Evolutionary conservation across 2,329 filamentous ascomycete species (phyloP).

Genomic region (Penicillium sp.): DNA sequence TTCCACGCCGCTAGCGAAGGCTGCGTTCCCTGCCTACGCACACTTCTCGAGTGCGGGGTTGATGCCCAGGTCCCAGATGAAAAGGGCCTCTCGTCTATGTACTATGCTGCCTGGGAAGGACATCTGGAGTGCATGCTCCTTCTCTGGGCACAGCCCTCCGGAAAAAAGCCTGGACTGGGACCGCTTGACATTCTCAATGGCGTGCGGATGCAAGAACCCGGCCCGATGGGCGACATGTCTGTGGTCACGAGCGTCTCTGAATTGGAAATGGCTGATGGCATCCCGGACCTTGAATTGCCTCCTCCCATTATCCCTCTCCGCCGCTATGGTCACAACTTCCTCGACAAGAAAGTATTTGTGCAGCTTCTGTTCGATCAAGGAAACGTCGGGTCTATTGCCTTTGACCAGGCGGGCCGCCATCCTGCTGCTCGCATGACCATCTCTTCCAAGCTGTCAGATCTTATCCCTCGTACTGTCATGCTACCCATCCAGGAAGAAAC

Average conservation of each 20-base stretch:
- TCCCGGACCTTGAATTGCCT: slow-evolving; percentile 85
- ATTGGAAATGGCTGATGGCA: slow-evolving; percentile 73
- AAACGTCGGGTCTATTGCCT: slow-evolving; percentile 68
- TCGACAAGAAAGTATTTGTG: slow-evolving; percentile 95
- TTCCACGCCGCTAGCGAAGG: slow-evolving; percentile 97
- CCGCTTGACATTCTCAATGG: slow-evolving; percentile 38
- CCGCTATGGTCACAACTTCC: slow-evolving; percentile 95
- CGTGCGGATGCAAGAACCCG: slow-evolving; percentile 28
- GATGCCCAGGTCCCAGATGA: slow-evolving; percentile 81
- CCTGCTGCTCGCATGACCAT: slow-evolving; percentile 92
- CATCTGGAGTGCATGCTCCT: slow-evolving; percentile 92
- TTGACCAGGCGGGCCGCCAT: slow-evolving; percentile 96
- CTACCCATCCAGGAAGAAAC: slow-evolving; percentile 96
- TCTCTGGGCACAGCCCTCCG: slow-evolving; percentile 51
- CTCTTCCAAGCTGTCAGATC: slow-evolving; percentile 90
- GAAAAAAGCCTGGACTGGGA: slow-evolving; percentile 24
- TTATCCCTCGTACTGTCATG: slow-evolving; percentile 94
- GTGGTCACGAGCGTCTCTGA: slow-evolving; percentile 46
- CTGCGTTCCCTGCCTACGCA: slow-evolving; percentile 81
- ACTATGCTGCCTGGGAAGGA: slow-evolving; percentile 98
- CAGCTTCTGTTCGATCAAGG: slow-evolving; percentile 83
- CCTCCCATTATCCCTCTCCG: slow-evolving; percentile 94
- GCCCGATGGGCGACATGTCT: slow-evolving; percentile 24
- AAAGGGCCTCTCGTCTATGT: slow-evolving; percentile 90
- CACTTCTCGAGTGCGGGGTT: slow-evolving; percentile 73